Evolutionary conservation across 208 protist species (phyloP).

Genomic region (Spongospora subterranea): DNA sequence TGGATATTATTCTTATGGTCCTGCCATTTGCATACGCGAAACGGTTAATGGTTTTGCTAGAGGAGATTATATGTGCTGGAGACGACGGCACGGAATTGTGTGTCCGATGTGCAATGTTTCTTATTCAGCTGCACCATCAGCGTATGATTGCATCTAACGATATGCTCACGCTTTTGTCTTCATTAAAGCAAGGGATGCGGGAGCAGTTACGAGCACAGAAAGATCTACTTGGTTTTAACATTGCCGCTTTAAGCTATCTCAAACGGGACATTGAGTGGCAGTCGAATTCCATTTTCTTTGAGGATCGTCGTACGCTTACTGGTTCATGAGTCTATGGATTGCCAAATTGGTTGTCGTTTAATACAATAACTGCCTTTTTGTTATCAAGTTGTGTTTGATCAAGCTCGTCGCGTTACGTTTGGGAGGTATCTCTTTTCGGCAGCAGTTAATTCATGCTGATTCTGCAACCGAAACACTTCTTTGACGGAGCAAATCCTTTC

Average conservation of each 20-base stretch:
- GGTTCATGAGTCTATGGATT: neutral
- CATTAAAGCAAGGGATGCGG: neutral
- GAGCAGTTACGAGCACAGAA: neutral
- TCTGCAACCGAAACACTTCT: slow-evolving; percentile 79
- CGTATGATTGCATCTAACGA: neutral
- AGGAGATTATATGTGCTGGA: neutral
- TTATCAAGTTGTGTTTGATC: too few species aligned
- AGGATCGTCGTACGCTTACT: neutral
- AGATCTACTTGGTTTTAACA: slow-evolving; percentile 38
- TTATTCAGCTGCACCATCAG: slow-evolving; percentile 15
- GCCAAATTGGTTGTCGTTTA: too few species aligned
- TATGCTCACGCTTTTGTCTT: neutral
- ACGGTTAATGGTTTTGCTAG: neutral
- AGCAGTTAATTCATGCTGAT: slow-evolving; percentile 73
- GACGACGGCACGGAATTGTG: neutral
- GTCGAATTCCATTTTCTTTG: slow-evolving; percentile 31
- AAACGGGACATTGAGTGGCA: neutral
- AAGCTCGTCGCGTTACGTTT: neutral
- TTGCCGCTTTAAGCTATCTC: neutral
- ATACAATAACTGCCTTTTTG: too few species aligned
- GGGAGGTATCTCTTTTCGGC: slow-evolving; percentile 79
- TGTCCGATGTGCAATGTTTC: slow-evolving; percentile 15
- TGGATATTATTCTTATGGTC: slow-evolving; percentile 39
- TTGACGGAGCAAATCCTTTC: slow-evolving; percentile 77
- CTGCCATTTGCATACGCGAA: slow-evolving; percentile 37